phyloP scores from a whole-genome alignment of 139 green algal species.

The Chlorella sp. region DNA sequence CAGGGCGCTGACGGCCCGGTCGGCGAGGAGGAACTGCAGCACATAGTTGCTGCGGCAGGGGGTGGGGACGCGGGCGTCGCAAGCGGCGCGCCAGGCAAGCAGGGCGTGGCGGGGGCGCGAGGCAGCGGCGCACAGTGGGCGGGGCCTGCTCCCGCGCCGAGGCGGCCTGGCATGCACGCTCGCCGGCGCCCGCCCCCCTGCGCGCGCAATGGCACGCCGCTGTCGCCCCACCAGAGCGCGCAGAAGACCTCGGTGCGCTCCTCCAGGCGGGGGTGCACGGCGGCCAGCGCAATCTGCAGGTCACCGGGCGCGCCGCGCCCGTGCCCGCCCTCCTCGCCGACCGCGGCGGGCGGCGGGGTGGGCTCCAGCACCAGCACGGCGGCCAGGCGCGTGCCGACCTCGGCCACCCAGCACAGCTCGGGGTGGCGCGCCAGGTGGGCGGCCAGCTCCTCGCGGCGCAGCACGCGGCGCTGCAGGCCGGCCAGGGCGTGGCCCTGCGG shows the following conservation, averaged over 20 bases:
- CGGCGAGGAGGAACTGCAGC: constrained; percentile 16
- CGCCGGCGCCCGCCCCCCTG: too few relatives aligned
- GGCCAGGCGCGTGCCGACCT: constrained; percentile 4
- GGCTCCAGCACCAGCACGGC: constrained; percentile 26
- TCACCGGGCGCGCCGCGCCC: not conserved
- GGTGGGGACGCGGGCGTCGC: not conserved
- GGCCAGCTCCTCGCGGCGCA: not conserved
- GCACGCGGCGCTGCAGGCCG: constrained; percentile 11
- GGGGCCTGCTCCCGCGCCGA: too few relatives aligned
- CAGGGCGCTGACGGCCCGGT: not conserved
- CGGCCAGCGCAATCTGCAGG: constrained; percentile 17
- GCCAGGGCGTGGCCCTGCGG: constrained; percentile 10
- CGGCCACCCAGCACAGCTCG: constrained; percentile 24
- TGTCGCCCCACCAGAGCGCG: too few relatives aligned
- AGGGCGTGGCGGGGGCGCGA: not conserved
- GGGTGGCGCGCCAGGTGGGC: not conserved
- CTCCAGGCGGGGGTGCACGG: constrained; percentile 25
- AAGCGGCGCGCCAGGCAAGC: not conserved
- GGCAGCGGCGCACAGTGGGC: constrained; percentile 5
- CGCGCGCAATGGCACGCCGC: too few relatives aligned
- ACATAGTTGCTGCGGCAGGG: not conserved
- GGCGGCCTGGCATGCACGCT: too few relatives aligned
- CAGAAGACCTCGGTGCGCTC: constrained; percentile 13
- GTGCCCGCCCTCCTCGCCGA: not conserved
- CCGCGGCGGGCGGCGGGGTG: not conserved